Percentiles rank a stretch among this genome's conserved stretches.
These are phyloP conservation scores for Phaeoacremonium minimum DNA, from an alignment of 2,329 filamentous ascomycete species.

Conservation along the genomic window DNA sequence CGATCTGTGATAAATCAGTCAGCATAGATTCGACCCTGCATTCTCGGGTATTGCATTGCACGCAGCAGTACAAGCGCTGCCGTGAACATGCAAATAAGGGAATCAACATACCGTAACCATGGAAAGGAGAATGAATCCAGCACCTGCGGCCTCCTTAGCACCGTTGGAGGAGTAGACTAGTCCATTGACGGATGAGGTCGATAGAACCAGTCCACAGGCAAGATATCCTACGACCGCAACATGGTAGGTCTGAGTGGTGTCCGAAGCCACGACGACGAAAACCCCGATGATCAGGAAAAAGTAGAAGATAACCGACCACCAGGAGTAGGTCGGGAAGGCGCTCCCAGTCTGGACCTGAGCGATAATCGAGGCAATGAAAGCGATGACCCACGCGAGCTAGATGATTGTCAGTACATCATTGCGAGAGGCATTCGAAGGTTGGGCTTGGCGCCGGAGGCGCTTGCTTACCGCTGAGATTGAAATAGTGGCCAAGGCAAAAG, in stretches of 20 bases:
- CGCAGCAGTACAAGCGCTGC: too few species aligned
- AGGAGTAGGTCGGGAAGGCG: slow-evolving; percentile 78
- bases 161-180: slow-evolving; percentile 73
- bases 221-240: slow-evolving; percentile 89
- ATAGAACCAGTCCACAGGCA: slow-evolving; percentile 75
- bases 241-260: slow-evolving; percentile 82
- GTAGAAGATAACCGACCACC: slow-evolving; percentile 88
- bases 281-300: slow-evolving; percentile 78
- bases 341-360: slow-evolving; percentile 48
- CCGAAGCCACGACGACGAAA: slow-evolving; percentile 76
- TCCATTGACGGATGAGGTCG: slow-evolving; percentile 80
- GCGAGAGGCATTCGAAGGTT: not conserved
- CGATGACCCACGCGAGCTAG: slow-evolving; percentile 92
- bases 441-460: not conserved
- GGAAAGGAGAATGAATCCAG: slow-evolving; percentile 88
- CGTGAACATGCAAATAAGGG: too few species aligned
- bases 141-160: slow-evolving; percentile 78
- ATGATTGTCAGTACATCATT: slow-evolving; percentile 12
- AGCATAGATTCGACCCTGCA: slow-evolving; percentile 2
- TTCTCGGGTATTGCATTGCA: too few species aligned
- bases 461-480: slow-evolving; percentile 82
- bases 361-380: slow-evolving; percentile 82
- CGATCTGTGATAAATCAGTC: slow-evolving; percentile 54
- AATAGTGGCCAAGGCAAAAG: slow-evolving; percentile 89
- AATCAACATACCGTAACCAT: slow-evolving; percentile 75